Evolutionary conservation across 1,139 yeast genomes (phyloP).

Genomic region (Kodamaea sp.): DNA sequence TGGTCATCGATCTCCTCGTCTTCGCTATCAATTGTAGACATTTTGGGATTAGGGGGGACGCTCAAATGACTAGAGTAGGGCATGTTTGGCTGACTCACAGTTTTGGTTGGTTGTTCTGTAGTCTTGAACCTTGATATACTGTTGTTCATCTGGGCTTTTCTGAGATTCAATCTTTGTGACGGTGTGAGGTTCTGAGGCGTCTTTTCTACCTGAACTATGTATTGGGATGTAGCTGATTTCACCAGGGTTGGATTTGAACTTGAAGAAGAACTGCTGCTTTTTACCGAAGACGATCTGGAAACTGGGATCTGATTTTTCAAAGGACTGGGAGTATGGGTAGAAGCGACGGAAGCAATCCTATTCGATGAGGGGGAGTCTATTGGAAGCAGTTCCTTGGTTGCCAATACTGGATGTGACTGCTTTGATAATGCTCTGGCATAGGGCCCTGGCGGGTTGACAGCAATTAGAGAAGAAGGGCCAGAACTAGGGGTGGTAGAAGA

Average conservation of each 20-base stretch:
- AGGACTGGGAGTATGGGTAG: constrained; percentile 19
- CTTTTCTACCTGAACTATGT: constrained; percentile 25
- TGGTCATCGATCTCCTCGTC: constrained; percentile 57
- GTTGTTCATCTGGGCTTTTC: constrained; percentile 30
- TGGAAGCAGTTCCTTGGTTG: no score
- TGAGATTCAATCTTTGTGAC: constrained; percentile 38
- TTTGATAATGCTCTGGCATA: not conserved
- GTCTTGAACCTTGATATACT: constrained; percentile 24
- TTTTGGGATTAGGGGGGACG: not conserved
- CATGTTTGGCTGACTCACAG: not conserved
- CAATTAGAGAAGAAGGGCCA: constrained; percentile 1
- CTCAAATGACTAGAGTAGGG: no score
- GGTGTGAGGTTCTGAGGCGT: constrained; percentile 38
- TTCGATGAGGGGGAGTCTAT: no score
- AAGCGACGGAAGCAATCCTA: no score
- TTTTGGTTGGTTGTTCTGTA: constrained; percentile 10
- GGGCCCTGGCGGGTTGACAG: constrained; percentile 4
- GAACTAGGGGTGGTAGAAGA: not conserved
- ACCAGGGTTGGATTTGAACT: constrained; percentile 7
- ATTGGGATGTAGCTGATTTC: constrained; percentile 16
- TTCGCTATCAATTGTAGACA: constrained; percentile 26
- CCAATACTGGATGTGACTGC: not conserved
- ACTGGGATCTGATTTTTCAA: constrained; percentile 18
- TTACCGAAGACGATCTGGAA: constrained; percentile 21
- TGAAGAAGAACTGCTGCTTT: constrained; percentile 15